Evolutionary conservation across 1,284 basidiomycete genomes (phyloP).

Genomic region (Singerocomus rubriflavus): DNA sequence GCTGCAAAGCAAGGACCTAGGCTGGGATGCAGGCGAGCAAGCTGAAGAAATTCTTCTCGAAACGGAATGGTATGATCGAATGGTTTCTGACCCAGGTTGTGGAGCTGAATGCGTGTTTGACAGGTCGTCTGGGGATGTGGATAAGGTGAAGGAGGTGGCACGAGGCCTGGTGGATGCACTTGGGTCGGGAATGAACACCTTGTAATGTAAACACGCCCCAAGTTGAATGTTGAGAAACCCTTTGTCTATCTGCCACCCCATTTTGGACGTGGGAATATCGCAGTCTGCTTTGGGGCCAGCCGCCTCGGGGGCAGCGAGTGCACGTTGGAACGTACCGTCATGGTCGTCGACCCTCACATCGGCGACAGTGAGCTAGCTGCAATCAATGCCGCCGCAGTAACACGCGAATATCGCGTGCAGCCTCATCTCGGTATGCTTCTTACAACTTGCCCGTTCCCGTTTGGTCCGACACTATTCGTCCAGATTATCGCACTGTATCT

Average conservation of each 20-base stretch:
- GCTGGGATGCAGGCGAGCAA: conserved; percentile 56
- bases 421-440: conserved; percentile 80
- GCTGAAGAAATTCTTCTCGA: conserved; percentile 77
- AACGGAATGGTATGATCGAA: conserved; percentile 67
- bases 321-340: conserved; percentile 27
- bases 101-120: conserved; percentile 33
- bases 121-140: conserved; percentile 43
- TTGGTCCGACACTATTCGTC: conserved; percentile 16
- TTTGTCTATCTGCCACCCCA: background rate
- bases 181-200: conserved; percentile 26
- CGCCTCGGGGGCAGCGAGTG: conserved; percentile 10
- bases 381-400: conserved; percentile 86
- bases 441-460: conserved; percentile 1
- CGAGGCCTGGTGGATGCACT: conserved; percentile 31
- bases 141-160: conserved; percentile 35
- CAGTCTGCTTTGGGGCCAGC: conserved; percentile 7
- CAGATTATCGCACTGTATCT: conserved; percentile 95
- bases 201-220: conserved; percentile 14
- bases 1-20: conserved; percentile 66
- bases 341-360: conserved; percentile 58
- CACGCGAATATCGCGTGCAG: conserved; percentile 78
- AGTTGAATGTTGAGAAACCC: too few relatives aligned
- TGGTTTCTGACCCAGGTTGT: conserved; percentile 13
- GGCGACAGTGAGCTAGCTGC: conserved; percentile 75
- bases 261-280: conserved; percentile 25